Evolutionary conservation across 2,329 filamentous ascomycete species (phyloP).

Genomic region (Penicillium sp.): DNA sequence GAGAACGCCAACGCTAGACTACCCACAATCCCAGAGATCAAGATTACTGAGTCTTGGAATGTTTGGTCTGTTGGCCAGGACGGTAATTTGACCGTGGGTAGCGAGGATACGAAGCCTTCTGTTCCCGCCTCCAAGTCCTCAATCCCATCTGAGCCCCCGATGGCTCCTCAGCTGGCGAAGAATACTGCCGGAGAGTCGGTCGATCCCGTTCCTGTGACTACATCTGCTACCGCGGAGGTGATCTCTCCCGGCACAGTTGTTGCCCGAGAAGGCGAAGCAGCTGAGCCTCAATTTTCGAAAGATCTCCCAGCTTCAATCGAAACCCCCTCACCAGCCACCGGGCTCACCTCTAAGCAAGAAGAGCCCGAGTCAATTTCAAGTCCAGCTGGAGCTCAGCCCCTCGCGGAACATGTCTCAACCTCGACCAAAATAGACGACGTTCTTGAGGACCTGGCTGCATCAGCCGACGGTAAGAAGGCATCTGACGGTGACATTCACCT

Average conservation of each 20-base stretch:
- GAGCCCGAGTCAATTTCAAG: not conserved
- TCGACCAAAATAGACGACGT: conserved; percentile 25
- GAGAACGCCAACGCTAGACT: conserved; percentile 57
- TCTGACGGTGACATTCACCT: conserved; percentile 30
- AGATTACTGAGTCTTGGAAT: conserved; percentile 45
- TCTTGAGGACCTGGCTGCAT: conserved; percentile 30
- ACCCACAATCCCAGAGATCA: conserved; percentile 43
- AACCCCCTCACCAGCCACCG: not conserved
- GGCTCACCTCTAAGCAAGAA: conserved; percentile 2
- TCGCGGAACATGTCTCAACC: conserved; percentile 11
- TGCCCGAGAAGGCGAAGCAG: conserved; percentile 10
- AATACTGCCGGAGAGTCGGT: conserved; percentile 41
- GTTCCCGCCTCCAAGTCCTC: conserved; percentile 12
- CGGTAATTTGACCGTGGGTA: conserved; percentile 40
- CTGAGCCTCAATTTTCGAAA: conserved; percentile 1
- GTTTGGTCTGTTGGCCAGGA: conserved; percentile 45
- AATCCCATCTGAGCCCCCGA: conserved; percentile 20
- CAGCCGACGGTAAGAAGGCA: conserved; percentile 33
- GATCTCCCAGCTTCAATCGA: not conserved
- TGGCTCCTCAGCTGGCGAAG: conserved; percentile 39
- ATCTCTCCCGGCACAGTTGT: conserved; percentile 8
- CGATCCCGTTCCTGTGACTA: conserved; percentile 32
- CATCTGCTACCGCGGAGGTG: conserved; percentile 15
- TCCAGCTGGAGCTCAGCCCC: conserved; percentile 2
- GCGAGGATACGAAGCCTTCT: conserved; percentile 22